Evolutionary conservation across 228 moss, liverwort and hornwort species (phyloP).

Genomic region (Sphagnum fallax): DNA sequence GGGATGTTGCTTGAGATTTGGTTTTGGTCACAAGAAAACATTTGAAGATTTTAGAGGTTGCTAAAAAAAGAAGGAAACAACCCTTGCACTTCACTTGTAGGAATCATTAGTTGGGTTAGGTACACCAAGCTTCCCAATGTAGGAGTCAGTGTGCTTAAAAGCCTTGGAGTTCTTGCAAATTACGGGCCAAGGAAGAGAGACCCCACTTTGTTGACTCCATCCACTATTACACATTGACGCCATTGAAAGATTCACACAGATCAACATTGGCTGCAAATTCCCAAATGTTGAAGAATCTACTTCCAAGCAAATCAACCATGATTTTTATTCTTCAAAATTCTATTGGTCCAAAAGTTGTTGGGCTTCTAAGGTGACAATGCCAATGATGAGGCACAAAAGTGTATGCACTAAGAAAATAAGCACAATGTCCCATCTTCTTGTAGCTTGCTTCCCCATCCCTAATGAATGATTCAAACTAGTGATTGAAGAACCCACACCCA

Average conservation of each 20-base stretch:
- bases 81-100: neutral
- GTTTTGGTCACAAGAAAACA: neutral
- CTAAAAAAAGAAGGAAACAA: neutral
- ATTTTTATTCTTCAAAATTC: neutral
- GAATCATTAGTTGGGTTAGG: neutral
- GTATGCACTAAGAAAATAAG: too few species aligned
- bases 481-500: too few species aligned
- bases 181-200: neutral
- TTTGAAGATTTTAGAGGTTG: neutral
- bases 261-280: neutral
- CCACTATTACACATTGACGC: conserved; percentile 1
- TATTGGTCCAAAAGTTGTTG: neutral
- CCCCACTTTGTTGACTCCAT: neutral
- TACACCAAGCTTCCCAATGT: neutral
- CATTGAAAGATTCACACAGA: neutral
- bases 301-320: conserved; percentile 1
- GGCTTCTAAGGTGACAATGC: neutral
- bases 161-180: neutral
- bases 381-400: too few species aligned
- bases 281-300: neutral
- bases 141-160: neutral
- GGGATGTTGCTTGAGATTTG: neutral
- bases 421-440: too few species aligned
- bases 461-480: too few species aligned
- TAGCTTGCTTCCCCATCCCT: too few species aligned